Percentiles rank a stretch among this genome's conserved stretches.
phyloP scores from a whole-genome alignment of 2,329 filamentous ascomycete genomes.

The Clathrospora elynae region DNA sequence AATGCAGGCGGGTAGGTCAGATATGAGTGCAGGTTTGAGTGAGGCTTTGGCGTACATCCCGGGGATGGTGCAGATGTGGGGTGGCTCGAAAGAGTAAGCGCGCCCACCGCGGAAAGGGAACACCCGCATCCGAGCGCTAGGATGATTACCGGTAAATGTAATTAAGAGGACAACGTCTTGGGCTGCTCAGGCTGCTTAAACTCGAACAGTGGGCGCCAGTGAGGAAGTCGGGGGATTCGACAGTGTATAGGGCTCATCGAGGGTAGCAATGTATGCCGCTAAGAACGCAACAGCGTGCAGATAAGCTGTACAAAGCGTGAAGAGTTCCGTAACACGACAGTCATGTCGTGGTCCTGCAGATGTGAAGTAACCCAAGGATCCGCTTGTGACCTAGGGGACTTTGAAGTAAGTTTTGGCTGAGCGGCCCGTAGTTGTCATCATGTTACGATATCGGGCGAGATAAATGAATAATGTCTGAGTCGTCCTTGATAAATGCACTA shows the following conservation, averaged over 20 bases:
- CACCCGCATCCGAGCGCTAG: constrained; percentile 12
- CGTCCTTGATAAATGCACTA: constrained; percentile 8
- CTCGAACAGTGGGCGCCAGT: too few species aligned
- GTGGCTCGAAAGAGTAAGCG: constrained; percentile 16
- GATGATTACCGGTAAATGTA: constrained; percentile 7
- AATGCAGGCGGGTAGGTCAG: too few species aligned
- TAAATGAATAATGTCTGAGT: constrained; percentile 1
- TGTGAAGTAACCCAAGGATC: constrained; percentile 1
- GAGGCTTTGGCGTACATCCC: too few species aligned
- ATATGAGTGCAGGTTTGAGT: too few species aligned
- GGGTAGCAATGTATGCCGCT: too few species aligned
- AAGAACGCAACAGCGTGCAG: constrained; percentile 10
- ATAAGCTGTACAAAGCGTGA: constrained; percentile 23
- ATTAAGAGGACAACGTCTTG: constrained; percentile 6
- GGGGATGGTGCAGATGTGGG: too few species aligned
- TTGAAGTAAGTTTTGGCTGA: constrained; percentile 9
- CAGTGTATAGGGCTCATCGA: too few species aligned
- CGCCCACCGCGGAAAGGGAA: constrained; percentile 6
- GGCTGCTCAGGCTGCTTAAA: too few species aligned
- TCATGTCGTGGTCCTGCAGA: constrained; percentile 11
- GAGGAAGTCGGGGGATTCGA: too few species aligned
- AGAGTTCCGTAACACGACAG: constrained; percentile 15
- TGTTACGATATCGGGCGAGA: constrained; percentile 1
- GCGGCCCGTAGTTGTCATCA: constrained; percentile 10
- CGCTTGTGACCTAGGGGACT: too few species aligned